A percentile compares a stretch with the other conserved stretches of the same genome.
Conservation (phyloP, 208 protist genomes). For the Plasmodiophora brassicae region DNA sequence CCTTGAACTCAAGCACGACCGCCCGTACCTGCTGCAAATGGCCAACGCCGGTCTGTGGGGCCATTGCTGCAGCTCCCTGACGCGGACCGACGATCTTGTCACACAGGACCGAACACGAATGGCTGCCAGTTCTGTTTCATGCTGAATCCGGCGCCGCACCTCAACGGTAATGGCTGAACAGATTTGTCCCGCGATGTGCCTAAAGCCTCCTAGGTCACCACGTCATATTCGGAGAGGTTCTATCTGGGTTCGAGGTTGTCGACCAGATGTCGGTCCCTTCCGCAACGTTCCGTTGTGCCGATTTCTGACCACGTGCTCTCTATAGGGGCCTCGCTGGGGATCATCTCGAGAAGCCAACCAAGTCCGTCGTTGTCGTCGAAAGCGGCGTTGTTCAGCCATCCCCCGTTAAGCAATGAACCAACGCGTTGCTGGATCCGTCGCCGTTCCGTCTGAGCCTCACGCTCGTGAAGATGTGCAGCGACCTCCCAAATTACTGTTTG, state of each 20-base stretch:
- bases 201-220: neutral
- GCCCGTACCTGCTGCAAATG: constrained; percentile 2
- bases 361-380: constrained; percentile 1
- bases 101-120: constrained; percentile 10
- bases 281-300: too few relatives aligned
- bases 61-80: neutral
- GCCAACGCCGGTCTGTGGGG: neutral
- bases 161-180: neutral
- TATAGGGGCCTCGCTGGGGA: neutral
- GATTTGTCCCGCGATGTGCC: neutral
- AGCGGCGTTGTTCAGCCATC: neutral
- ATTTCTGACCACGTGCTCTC: too few relatives aligned
- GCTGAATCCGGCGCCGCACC: neutral
- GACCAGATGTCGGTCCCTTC: too few relatives aligned
- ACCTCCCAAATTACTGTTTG: too few relatives aligned
- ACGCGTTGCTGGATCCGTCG: too few relatives aligned
- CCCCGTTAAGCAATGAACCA: too few relatives aligned
- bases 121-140: constrained; percentile 32
- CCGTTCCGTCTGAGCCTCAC: too few relatives aligned
- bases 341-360: neutral
- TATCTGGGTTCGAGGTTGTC: neutral
- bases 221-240: neutral
- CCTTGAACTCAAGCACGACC: neutral
- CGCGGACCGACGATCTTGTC: neutral
- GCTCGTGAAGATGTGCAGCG: too few relatives aligned